Conservation (phyloP, 2,329 filamentous ascomycete species). For the Fusarium buxicola region DNA sequence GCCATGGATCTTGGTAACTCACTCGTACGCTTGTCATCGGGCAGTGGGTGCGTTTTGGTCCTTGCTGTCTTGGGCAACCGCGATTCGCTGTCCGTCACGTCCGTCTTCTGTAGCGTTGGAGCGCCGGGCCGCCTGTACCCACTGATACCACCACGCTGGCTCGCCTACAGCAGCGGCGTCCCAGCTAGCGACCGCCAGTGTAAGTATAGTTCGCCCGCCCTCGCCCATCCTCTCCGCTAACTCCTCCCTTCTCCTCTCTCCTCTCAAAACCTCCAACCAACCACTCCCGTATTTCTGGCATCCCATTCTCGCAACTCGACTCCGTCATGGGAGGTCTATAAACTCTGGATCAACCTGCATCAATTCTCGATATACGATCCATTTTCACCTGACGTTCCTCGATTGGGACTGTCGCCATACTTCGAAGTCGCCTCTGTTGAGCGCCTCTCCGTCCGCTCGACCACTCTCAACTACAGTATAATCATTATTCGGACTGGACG, state of each 20-base stretch:
- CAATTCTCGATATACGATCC: constrained; percentile 11
- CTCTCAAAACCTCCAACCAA: constrained; percentile 13
- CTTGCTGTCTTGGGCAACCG: constrained; percentile 20
- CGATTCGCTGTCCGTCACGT: constrained; percentile 38
- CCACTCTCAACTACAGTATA: constrained; percentile 10
- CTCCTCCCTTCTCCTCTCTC: constrained; percentile 22
- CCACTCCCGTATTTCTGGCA: constrained; percentile 11
- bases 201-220: constrained; percentile 42
- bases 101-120: constrained; percentile 37
- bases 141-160: constrained; percentile 45
- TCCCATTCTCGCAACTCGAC: constrained; percentile 27
- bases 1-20: constrained; percentile 23
- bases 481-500: constrained; percentile 10
- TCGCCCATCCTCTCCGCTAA: constrained; percentile 35
- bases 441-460: constrained; percentile 24
- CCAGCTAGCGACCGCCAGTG: constrained; percentile 39
- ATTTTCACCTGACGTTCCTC: constrained; percentile 18
- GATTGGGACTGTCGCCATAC: constrained; percentile 23
- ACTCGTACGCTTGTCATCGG: constrained; percentile 37
- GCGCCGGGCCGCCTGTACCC: constrained; percentile 44
- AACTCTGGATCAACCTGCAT: constrained; percentile 15
- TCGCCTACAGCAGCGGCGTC: constrained; percentile 30
- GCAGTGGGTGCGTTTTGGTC: constrained; percentile 31
- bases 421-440: constrained; percentile 16
- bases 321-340: constrained; percentile 33